Percentiles rank a stretch among this genome's conserved stretches.
Evolutionary conservation across 768 basidiomycete species (phyloP).

Genomic region (Ramaria sp.): DNA sequence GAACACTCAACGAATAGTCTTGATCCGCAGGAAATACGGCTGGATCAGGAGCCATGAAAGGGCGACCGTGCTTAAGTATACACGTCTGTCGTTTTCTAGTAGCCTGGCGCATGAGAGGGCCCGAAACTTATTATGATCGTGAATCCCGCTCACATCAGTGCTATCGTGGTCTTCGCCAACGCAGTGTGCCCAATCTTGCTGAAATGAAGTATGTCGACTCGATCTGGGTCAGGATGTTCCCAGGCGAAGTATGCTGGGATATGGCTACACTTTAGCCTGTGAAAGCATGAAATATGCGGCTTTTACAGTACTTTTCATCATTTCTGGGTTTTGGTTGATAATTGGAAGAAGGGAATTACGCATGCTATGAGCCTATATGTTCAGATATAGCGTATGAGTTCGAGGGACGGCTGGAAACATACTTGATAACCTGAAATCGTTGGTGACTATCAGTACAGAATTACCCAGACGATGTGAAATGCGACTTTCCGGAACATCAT

Average conservation of each 20-base stretch:
- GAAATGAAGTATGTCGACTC: slow-evolving; percentile 1
- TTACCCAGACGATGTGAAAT: background rate
- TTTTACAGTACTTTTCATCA: background rate
- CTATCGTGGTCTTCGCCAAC: background rate
- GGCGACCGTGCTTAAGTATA: background rate
- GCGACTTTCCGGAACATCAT: slow-evolving; percentile 1
- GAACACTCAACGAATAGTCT: background rate
- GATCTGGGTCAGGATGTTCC: background rate
- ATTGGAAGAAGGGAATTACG: slow-evolving; percentile 4
- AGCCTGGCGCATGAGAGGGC: background rate
- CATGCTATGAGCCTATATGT: background rate
- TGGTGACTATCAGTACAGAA: background rate
- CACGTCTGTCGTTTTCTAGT: background rate
- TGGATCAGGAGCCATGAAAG: background rate
- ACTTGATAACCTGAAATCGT: background rate
- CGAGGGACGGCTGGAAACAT: background rate
- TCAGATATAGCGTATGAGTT: background rate
- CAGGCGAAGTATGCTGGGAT: background rate
- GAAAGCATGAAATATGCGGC: background rate
- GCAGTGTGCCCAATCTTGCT: background rate
- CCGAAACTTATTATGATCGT: background rate
- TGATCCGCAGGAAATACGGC: background rate
- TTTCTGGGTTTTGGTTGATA: background rate
- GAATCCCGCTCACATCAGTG: background rate
- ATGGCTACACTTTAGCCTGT: background rate